These are phyloP conservation scores for Cryptococcus sp. DNA, from an alignment of 1,284 basidiomycete genomes.

Conservation along the genomic window DNA sequence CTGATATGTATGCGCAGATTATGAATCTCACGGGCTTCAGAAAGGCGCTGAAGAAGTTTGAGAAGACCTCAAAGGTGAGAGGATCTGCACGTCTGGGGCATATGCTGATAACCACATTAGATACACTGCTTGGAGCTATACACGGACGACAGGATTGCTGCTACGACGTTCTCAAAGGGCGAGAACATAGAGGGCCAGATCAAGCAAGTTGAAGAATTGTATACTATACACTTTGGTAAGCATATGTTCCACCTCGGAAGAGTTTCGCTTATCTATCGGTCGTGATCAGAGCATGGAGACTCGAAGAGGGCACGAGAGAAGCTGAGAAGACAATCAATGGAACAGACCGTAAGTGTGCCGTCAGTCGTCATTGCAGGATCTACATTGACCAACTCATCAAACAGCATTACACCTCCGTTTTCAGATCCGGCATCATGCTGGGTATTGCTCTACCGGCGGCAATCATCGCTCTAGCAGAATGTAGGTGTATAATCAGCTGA, in stretches of 20 bases:
- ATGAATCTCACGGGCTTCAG: constrained; percentile 87
- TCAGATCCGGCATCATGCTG: constrained; percentile 72
- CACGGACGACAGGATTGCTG: constrained; percentile 68
- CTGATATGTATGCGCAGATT: constrained; percentile 57
- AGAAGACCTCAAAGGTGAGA: constrained; percentile 73
- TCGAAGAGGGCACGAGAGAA: constrained; percentile 72
- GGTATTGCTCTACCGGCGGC: constrained; percentile 79
- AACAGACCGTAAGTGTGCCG: constrained; percentile 56
- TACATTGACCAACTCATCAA: not conserved
- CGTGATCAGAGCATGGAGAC: constrained; percentile 70
- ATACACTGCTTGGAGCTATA: constrained; percentile 65
- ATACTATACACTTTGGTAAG: constrained; percentile 72
- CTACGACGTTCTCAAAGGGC: constrained; percentile 57
- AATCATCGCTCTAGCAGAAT: constrained; percentile 66
- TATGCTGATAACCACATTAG: constrained; percentile 12
- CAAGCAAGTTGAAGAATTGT: constrained; percentile 71
- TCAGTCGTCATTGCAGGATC: not conserved
- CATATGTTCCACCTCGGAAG: constrained; percentile 7
- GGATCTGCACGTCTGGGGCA: not conserved
- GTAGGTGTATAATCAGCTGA: constrained; percentile 55
- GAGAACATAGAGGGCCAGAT: constrained; percentile 67
- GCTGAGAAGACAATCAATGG: constrained; percentile 62
- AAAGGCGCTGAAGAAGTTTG: constrained; percentile 91
- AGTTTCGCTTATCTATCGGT: not conserved
- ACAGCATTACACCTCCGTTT: constrained; percentile 71